phyloP scores from a whole-genome alignment of 2,329 filamentous ascomycete species.

The Penicillium sp. region DNA sequence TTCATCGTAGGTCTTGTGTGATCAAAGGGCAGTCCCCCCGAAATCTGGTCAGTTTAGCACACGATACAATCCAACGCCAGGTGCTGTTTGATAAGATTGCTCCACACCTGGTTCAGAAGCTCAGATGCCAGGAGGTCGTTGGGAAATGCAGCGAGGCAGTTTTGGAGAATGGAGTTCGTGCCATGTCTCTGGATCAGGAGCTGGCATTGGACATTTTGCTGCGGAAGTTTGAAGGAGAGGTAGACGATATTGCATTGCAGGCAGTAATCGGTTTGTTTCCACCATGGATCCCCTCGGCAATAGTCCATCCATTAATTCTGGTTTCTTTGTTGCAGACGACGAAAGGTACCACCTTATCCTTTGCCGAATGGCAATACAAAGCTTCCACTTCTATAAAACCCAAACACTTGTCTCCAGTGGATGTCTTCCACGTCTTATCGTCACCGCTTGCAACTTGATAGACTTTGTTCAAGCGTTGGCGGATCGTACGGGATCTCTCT shows the following conservation, averaged over 20 bases:
- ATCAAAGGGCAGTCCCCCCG: constrained; percentile 40
- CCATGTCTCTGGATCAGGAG: constrained; percentile 41
- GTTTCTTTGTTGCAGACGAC: constrained; percentile 22
- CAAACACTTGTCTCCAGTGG: constrained; percentile 27
- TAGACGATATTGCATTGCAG: constrained; percentile 38
- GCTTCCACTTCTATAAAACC: constrained; percentile 38
- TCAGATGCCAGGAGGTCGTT: constrained; percentile 40
- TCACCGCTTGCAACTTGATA: constrained; percentile 33
- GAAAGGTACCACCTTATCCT: constrained; percentile 31
- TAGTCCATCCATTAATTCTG: constrained; percentile 3
- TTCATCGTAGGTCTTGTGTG: constrained; percentile 33
- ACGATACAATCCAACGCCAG: constrained; percentile 37
- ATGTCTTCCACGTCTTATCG: constrained; percentile 28
- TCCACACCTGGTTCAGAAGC: constrained; percentile 34
- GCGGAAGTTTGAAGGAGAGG: constrained; percentile 36
- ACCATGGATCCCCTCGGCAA: not conserved
- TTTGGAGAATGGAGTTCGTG: constrained; percentile 39
- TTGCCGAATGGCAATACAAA: constrained; percentile 35
- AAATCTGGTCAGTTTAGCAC: constrained; percentile 34
- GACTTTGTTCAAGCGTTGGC: constrained; percentile 28
- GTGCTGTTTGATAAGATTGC: constrained; percentile 36
- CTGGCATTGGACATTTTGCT: constrained; percentile 38
- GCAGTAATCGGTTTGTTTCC: constrained; percentile 30
- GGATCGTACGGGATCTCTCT: constrained; percentile 20
- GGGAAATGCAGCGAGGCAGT: constrained; percentile 37